Evolutionary conservation across 192 early-diverging fungal genomes (phyloP), one percentile per base, ranked within the genome.

Genomic region (Phlyctochytrium arcticum): DNA sequence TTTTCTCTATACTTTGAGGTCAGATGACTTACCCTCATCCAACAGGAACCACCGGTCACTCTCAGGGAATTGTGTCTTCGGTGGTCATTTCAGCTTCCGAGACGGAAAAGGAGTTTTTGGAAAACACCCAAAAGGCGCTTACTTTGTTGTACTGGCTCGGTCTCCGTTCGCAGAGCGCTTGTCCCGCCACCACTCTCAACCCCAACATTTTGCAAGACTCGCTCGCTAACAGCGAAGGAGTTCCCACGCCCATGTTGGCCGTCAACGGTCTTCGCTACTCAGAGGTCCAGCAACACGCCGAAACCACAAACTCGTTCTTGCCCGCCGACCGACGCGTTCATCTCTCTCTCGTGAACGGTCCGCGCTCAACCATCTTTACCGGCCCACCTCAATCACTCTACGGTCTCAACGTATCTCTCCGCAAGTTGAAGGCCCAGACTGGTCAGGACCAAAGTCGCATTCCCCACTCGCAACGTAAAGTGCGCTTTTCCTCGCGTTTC

Each of bases 381-480:
- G 95, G 95, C 30, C 90, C 87, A 44, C 85, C 93, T 33, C 91
- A 95, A 75, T 91, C 89, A 4, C 79, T 98, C 29, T 95, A 95
- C 66, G 92, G 93, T 69, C 81, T 98, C 46, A 93, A 94, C 74
- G 81, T 95, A 33, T 86, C 87, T 60, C 84, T 95, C 57, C 90
- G 93, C 69, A 94, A 95, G 74, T 79, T 94, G 70, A 95, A 94
- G 81, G 93, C 92, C 30, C 80, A 89, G 31, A 70, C 90, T 1
- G 85, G 85, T 39, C 76, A 88, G 34, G 92, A 97, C 72, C 93
- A 97, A 75, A 87, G 87, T 54, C 88, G 92, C 54, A 83, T 95
- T 36, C 92, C 93, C 29, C 86, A 76, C 75, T 90, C 89, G 39
- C 89, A 95, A 78, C 85, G 92, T 71, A 94, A 94, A 70, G 78